Base-by-base conservation (phyloP, 208 protist species). In the Crithidia fasciculata region DNA sequence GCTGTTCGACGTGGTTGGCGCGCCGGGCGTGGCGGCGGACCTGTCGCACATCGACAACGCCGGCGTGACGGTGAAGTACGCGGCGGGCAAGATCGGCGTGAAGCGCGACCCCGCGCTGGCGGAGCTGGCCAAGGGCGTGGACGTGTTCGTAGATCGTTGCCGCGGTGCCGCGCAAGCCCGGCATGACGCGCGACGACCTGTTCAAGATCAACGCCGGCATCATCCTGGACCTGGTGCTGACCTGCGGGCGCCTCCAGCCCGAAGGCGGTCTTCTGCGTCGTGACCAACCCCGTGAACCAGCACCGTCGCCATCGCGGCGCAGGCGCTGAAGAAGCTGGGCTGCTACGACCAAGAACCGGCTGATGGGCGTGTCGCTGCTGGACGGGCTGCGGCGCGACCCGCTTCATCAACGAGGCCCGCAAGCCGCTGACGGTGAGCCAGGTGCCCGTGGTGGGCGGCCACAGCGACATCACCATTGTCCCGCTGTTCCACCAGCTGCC, bases 261-360 rank as follows among this genome's bases (percentile, higher is more conserved):
- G 49, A 88, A 97, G 67, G 98, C 98, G 4, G 74, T 88, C 64
- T 87, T 98, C 80, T 84, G 88, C 74, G 90, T 99, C 65, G 95
- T 98, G 57, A 96, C 95, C 18, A 98, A 99, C 95, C 98, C 98
- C 43, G 97, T 99, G 68, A 99, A 98, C 92, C n/a, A 98, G 96
- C 79, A 98, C 95, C 10, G 96, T 98, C 41, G 91, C 97, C 62
- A 98, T 99, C 80, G 92, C 90, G 56, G 95, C 94, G 19, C 81
- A 98, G 86, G 88, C 89, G 44, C 78, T 98, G 64, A 96, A 97
- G 89, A 94, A 91, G 81, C 78, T 88, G 50, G 92, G 95, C 71
- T 80, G 94, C 16, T 98, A 97, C 87, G 84, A 98, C 86, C n/a
- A 86, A 86, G 54, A 86, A 87, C 61, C 82, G 86, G 19, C 83